Evolutionary conservation across 2,329 filamentous ascomycete genomes (phyloP), one percentile per base, ranked within the genome.

Genomic region (Dactylellina parvicollis): DNA sequence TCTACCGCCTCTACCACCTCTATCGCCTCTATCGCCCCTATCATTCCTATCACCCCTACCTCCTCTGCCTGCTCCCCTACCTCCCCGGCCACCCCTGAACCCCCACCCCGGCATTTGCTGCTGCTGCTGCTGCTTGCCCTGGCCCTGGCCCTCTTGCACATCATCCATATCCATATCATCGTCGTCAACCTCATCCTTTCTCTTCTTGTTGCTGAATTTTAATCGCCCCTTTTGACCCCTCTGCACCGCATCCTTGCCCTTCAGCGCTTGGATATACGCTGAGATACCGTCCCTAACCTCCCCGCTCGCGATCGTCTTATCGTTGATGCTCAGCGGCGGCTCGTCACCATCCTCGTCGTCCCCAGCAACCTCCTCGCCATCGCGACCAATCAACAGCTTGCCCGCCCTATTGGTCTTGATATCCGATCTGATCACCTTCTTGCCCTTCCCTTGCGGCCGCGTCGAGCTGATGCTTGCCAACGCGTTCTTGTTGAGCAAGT

Each of bases 401-500:
- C 92, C 92, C 79, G 96, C 91, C 52, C 89, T 81, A 78, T 95
- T 88, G 12, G 85, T 85, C 83, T 87, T 90, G 59, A 88, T 88
- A 80, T 89, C 90, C 9, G 81, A 81, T 61, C 79, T 82, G 42
- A 82, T 86, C 66, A 80, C 82, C 55, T 79, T 81, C 59, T 78
- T 79, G 83, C 84, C 77, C 85, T 84, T 79, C 86, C 86, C 76
- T 79, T 88, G 89, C 2, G 93, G 94, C 80, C 92, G 94, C 9
- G 92, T 96, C 3, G 91, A 92, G 1, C 93, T 96, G 78, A 99
- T 97, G 80, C 92, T 95, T 60, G 92, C 94, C 42, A 99, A 86
- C 7, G 93, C 92, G 79, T 89, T 90, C 74, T 92, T 90, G 78
- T 95, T 94, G 14, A 99, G 87, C 47, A 99, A 86, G 83, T 99